phyloP scores from a whole-genome alignment of 805 yeast species.

The Metschnikowia peoriensis region DNA sequence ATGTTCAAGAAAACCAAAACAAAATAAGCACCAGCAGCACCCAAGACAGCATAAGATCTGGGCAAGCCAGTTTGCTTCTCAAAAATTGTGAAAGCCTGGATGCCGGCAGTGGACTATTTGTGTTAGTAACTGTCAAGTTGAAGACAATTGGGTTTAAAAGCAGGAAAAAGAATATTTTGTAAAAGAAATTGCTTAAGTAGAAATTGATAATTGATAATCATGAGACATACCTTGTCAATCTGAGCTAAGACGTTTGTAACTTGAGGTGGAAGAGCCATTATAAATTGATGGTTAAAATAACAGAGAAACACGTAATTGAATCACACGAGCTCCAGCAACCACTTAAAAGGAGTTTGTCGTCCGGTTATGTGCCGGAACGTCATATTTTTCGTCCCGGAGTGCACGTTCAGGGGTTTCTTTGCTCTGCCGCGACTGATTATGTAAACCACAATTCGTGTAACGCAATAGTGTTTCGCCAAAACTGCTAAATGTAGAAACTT shows the following conservation, averaged over 20 bases:
- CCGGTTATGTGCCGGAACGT: constrained; percentile 7
- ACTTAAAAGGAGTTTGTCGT: constrained; percentile 5
- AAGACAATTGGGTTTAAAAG: no score
- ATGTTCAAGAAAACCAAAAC: constrained; percentile 80
- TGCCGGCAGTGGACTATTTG: constrained; percentile 31
- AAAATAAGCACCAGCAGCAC: constrained; percentile 62
- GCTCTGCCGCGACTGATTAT: background rate
- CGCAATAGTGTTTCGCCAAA: no score
- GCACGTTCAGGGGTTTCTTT: constrained; percentile 1
- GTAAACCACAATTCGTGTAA: background rate
- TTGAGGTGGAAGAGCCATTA: constrained; percentile 19
- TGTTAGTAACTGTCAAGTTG: constrained; percentile 6
- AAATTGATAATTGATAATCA: background rate
- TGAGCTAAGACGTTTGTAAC: constrained; percentile 15
- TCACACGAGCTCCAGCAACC: constrained; percentile 3
- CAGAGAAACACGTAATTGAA: background rate
- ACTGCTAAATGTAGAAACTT: no score
- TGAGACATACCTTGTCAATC: constrained; percentile 18
- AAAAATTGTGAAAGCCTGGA: constrained; percentile 33
- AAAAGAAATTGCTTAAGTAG: background rate
- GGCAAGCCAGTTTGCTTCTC: constrained; percentile 57
- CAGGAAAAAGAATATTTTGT: background rate
- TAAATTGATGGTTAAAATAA: constrained; percentile 1
- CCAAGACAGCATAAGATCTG: constrained; percentile 80
- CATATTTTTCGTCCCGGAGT: background rate